These are phyloP conservation scores for Rhodotorula glutinis DNA, from an alignment of 1,284 basidiomycete genomes.

Conservation along the genomic window DNA sequence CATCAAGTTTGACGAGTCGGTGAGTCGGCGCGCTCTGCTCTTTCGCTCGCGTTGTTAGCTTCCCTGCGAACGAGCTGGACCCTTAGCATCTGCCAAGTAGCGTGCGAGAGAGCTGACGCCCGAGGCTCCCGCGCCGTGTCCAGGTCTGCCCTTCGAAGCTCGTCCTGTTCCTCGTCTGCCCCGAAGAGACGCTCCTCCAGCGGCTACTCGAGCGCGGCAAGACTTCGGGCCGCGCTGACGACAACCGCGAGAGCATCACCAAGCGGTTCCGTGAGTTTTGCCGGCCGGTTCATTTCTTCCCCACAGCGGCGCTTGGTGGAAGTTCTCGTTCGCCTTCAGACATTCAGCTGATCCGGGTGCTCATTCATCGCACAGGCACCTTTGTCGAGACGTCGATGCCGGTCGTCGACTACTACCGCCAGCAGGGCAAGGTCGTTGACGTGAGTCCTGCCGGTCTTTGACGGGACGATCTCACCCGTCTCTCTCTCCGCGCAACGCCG, in stretches of 20 bases:
- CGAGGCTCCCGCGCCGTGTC: background rate
- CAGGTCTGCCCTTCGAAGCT: constrained; percentile 76
- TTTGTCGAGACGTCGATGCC: constrained; percentile 94
- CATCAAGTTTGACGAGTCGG: constrained; percentile 81
- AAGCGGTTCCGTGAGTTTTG: constrained; percentile 81
- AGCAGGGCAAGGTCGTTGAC: constrained; percentile 70
- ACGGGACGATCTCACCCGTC: background rate
- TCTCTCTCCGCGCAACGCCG: background rate
- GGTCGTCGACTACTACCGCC: constrained; percentile 81
- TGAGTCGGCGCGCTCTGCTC: constrained; percentile 55
- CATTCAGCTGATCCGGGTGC: too few relatives aligned
- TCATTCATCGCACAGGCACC: constrained; percentile 60
- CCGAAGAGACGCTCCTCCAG: constrained; percentile 80
- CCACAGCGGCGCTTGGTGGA: background rate
- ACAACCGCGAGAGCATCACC: constrained; percentile 91
- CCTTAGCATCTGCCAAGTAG: too few relatives aligned
- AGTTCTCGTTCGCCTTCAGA: too few relatives aligned
- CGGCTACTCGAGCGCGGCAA: constrained; percentile 85
- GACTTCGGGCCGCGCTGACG: constrained; percentile 93
- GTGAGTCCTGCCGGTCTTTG: constrained; percentile 52
- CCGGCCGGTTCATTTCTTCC: too few relatives aligned
- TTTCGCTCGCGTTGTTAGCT: background rate
- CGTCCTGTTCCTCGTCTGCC: constrained; percentile 86
- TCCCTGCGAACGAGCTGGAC: too few relatives aligned
- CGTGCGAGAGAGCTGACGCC: background rate